These are phyloP conservation scores for Debaryomyces subglobosus DNA, from an alignment of 1,139 yeast species.

Conservation along the genomic window DNA sequence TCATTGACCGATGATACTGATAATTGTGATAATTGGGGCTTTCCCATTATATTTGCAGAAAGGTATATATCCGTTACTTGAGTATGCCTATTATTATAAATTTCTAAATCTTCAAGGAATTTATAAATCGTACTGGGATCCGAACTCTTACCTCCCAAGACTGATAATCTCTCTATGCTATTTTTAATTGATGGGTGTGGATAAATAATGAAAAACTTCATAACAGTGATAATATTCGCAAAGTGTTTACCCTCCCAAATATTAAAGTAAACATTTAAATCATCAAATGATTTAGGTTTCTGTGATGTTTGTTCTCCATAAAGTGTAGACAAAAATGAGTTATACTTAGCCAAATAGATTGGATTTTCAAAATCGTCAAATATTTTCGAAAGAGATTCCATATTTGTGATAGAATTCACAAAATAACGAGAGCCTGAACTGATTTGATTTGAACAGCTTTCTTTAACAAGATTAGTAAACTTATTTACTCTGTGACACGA, in stretches of 20 bases:
- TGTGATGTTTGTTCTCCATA: slow-evolving; percentile 14
- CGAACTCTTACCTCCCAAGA: slow-evolving; percentile 15
- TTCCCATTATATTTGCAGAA: slow-evolving; percentile 35
- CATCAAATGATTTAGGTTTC: slow-evolving; percentile 22
- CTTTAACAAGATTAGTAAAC: slow-evolving; percentile 25
- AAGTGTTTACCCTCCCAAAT: slow-evolving; percentile 40
- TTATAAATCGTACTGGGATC: slow-evolving; percentile 20
- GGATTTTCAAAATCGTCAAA: slow-evolving; percentile 15
- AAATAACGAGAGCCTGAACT: slow-evolving; percentile 26
- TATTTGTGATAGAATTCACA: slow-evolving; percentile 26
- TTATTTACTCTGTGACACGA: slow-evolving; percentile 15
- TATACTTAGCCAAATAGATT: slow-evolving; percentile 13
- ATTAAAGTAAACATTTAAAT: slow-evolving; percentile 27
- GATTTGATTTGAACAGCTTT: slow-evolving; percentile 32
- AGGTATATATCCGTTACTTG: slow-evolving; percentile 32
- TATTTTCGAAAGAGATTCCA: slow-evolving; percentile 19
- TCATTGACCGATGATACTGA: slow-evolving; percentile 24
- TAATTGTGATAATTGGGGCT: slow-evolving; percentile 20
- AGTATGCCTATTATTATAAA: slow-evolving; percentile 27
- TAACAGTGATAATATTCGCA: slow-evolving; percentile 27
- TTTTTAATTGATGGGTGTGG: slow-evolving; percentile 34
- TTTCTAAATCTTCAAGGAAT: slow-evolving; percentile 24
- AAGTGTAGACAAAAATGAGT: slow-evolving; percentile 19
- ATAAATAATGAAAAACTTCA: slow-evolving; percentile 36
- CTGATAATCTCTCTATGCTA: slow-evolving; percentile 18